phyloP scores from a whole-genome alignment of 805 yeast species.

The Candida chauliodis region DNA sequence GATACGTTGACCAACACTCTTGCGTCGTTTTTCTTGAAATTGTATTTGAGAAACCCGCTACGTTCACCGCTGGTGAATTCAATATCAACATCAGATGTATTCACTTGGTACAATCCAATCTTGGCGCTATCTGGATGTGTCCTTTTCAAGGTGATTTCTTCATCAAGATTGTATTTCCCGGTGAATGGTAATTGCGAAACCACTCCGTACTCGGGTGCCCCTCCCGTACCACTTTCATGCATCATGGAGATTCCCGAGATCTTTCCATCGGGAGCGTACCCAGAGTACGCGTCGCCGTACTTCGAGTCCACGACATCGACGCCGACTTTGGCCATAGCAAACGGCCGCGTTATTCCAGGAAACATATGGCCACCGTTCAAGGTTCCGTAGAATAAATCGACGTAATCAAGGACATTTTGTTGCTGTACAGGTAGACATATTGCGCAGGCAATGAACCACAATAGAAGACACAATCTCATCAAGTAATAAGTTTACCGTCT shows the following conservation, averaged over 20 bases:
- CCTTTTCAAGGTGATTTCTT: slow-evolving; percentile 13
- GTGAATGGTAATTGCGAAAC: slow-evolving; percentile 27
- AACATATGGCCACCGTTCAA: slow-evolving; percentile 31
- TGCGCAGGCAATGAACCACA: not conserved
- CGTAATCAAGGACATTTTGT: not conserved
- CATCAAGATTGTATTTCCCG: slow-evolving; percentile 13
- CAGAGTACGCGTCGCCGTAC: slow-evolving; percentile 29
- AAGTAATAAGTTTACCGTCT: no score
- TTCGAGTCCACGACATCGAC: slow-evolving; percentile 21
- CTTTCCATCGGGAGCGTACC: slow-evolving; percentile 27
- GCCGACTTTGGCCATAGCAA: slow-evolving; percentile 37
- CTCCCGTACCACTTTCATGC: slow-evolving; percentile 41
- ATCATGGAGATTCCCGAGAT: slow-evolving; percentile 33
- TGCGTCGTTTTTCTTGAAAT: slow-evolving; percentile 12
- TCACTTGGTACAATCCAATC: slow-evolving; percentile 23
- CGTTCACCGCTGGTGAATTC: slow-evolving; percentile 25
- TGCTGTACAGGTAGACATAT: not conserved
- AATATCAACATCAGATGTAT: slow-evolving; percentile 17
- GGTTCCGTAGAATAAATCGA: slow-evolving; percentile 33
- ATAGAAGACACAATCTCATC: not conserved
- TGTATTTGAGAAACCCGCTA: slow-evolving; percentile 23
- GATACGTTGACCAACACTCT: slow-evolving; percentile 24
- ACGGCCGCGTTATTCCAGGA: slow-evolving; percentile 34
- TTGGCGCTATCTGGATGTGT: slow-evolving; percentile 16
- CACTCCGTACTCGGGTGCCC: slow-evolving; percentile 34